These are phyloP conservation scores for Piper longum DNA, from an alignment of 164 flowering plant species.

Conservation along the genomic window DNA sequence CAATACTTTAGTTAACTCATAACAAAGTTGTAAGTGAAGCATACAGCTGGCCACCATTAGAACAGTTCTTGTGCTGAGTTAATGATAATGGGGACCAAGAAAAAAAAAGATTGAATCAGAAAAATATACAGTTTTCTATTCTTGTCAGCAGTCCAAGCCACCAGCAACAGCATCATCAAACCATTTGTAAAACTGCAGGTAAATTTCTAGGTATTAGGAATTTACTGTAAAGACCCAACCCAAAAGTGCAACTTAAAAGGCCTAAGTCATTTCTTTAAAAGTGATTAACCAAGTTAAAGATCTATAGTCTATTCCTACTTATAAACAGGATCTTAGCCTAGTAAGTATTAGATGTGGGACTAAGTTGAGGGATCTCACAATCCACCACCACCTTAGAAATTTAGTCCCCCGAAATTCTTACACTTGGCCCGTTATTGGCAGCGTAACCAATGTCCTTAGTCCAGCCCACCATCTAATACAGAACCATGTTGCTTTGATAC, in stretches of 20 bases:
- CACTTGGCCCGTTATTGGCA: too few species aligned
- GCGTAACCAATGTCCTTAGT: too few species aligned
- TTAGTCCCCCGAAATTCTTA: too few species aligned
- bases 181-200: slow-evolving; percentile 76
- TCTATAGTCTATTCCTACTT: too few species aligned
- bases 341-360: too few species aligned
- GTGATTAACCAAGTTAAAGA: too few species aligned
- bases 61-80: too few species aligned
- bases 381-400: too few species aligned
- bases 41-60: not conserved
- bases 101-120: slow-evolving; percentile 5
- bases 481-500: too few species aligned
- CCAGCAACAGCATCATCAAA: slow-evolving; percentile 85
- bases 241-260: not conserved
- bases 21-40: not conserved
- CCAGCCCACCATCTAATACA: too few species aligned
- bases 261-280: not conserved
- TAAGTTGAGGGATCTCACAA: too few species aligned
- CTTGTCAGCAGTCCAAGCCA: slow-evolving; percentile 59
- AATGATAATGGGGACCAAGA: not conserved
- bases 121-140: slow-evolving; percentile 59
- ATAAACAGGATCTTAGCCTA: too few species aligned
- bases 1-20: not conserved
- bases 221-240: not conserved
- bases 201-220: not conserved